phyloP scores from a whole-genome alignment of 768 basidiomycete species.

The Termitomyces sp. region DNA sequence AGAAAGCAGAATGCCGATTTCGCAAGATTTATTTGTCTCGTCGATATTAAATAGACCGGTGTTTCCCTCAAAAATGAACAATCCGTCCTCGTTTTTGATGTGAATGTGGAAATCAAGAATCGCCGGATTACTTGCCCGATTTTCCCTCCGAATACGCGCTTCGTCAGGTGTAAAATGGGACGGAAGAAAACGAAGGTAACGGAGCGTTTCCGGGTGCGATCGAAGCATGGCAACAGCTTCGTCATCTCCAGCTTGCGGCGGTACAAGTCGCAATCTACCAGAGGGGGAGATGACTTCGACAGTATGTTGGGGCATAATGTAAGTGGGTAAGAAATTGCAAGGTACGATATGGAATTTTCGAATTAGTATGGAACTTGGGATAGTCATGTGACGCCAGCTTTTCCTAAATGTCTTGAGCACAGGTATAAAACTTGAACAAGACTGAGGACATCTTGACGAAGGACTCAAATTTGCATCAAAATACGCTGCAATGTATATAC shows the following conservation, averaged over 20 bases:
- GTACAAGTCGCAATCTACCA: constrained; percentile 28
- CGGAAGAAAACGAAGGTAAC: constrained; percentile 35
- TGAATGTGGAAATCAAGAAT: constrained; percentile 34
- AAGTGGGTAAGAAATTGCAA: not conserved
- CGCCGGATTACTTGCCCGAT: constrained; percentile 24
- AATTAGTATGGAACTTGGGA: not conserved
- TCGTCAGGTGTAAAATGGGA: constrained; percentile 29
- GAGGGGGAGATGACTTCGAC: constrained; percentile 25
- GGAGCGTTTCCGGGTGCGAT: constrained; percentile 30
- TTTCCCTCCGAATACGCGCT: constrained; percentile 27
- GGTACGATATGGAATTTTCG: not conserved
- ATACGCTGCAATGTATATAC: no score
- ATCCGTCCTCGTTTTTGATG: constrained; percentile 20
- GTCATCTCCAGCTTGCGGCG: constrained; percentile 30
- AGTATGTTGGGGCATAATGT: constrained; percentile 23
- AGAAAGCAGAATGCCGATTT: constrained; percentile 34
- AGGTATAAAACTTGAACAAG: no score
- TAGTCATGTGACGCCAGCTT: no score
- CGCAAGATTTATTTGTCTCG: constrained; percentile 27
- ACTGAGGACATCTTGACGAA: no score
- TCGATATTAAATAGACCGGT: constrained; percentile 36
- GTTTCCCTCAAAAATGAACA: constrained; percentile 27
- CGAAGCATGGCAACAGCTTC: constrained; percentile 28
- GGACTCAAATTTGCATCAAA: no score
- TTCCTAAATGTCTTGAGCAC: no score